phyloP scores from a whole-genome alignment of 441 rosid genomes.

The Gossypium laxum region DNA sequence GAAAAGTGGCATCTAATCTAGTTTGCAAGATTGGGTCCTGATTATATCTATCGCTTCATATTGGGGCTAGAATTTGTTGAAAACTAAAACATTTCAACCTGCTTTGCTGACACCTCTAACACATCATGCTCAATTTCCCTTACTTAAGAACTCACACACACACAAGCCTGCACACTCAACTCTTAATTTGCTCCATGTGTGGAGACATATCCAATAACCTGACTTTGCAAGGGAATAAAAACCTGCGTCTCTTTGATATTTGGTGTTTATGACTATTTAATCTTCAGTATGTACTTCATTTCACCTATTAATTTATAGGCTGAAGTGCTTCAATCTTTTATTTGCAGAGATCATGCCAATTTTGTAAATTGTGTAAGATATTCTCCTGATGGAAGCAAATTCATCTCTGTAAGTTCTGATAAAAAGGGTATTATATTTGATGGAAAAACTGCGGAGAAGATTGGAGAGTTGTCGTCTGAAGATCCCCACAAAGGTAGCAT shows the following conservation, averaged over 20 bases:
- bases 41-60: background rate
- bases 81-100: background rate
- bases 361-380: constrained; percentile 87
- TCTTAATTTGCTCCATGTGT: background rate
- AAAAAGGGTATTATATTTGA: constrained; percentile 77
- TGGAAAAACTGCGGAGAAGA: constrained; percentile 71
- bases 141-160: background rate
- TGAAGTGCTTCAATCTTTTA: constrained; percentile 13
- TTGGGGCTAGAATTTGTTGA: background rate
- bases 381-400: constrained; percentile 85
- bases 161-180: background rate
- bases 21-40: background rate
- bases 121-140: background rate
- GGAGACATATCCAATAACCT: background rate
- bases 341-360: constrained; percentile 72
- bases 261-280: background rate
- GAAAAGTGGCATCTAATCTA: background rate
- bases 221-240: background rate
- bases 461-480: constrained; percentile 64
- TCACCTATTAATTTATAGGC: constrained; percentile 6
- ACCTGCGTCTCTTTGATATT: background rate
- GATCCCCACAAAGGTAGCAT: constrained; percentile 85
- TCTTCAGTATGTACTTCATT: background rate
- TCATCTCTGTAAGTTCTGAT: constrained; percentile 84
- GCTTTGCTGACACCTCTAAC: background rate